Evolutionary conservation across 306 rosid species (phyloP).

Genomic region (Lablab purpureus): DNA sequence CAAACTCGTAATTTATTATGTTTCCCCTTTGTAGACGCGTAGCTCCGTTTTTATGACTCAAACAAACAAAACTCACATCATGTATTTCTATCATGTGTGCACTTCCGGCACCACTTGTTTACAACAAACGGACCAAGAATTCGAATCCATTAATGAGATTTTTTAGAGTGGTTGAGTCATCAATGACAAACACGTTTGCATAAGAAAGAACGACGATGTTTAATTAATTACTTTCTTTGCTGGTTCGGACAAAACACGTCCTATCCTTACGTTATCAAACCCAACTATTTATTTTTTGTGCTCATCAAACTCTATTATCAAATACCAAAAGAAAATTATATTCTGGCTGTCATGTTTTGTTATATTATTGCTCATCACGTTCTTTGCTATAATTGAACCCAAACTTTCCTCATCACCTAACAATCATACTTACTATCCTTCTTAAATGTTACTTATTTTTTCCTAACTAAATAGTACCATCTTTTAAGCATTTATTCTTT

Average conservation of each 20-base stretch:
- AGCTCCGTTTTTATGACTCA: not conserved
- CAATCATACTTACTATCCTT: not conserved
- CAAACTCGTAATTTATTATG: not conserved
- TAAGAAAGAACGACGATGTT: not conserved
- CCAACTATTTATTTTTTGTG: not conserved
- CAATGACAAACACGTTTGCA: not conserved
- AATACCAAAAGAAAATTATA: conserved; percentile 12
- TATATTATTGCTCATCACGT: conserved; percentile 36
- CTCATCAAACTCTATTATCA: conserved; percentile 5
- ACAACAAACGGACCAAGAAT: not conserved
- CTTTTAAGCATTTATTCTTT: not conserved
- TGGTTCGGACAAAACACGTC: conserved; percentile 21
- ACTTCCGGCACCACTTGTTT: not conserved
- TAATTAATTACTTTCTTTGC: not conserved
- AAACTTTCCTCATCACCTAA: conserved; percentile 13
- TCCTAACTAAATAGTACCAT: not conserved
- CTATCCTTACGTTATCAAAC: conserved; percentile 26
- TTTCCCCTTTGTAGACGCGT: not conserved
- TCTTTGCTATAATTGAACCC: conserved; percentile 41
- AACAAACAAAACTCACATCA: not conserved
- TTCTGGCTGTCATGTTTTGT: conserved; percentile 9
- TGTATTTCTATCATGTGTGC: not conserved
- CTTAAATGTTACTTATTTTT: not conserved
- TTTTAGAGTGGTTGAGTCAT: conserved; percentile 23
- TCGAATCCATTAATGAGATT: not conserved